phyloP scores from a whole-genome alignment of 257 asterid genomes.

The Fraxinus pennsylvanica region DNA sequence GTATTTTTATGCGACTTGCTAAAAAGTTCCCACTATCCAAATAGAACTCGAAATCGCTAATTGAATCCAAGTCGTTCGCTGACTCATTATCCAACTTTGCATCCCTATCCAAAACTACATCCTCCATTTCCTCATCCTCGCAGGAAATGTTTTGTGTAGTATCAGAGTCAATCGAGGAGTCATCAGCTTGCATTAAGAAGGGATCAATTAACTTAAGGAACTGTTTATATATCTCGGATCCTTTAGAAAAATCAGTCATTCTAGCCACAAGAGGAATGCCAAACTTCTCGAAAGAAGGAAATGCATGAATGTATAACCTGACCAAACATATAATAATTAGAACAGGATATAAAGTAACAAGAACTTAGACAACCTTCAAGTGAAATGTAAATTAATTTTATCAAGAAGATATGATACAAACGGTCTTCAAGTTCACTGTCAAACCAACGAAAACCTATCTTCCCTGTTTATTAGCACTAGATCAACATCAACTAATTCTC shows the following conservation, averaged over 20 bases:
- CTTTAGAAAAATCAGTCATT: constrained; percentile 52
- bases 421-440: neutral
- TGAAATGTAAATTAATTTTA: neutral
- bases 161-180: constrained; percentile 31
- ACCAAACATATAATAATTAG: constrained; percentile 11
- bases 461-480: neutral
- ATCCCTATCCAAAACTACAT: constrained; percentile 28
- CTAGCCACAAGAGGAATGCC: constrained; percentile 66
- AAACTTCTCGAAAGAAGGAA: constrained; percentile 35
- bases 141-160: constrained; percentile 24
- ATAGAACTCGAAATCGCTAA: constrained; percentile 38
- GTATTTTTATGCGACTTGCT: constrained; percentile 26
- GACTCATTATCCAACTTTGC: constrained; percentile 22
- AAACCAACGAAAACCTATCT: neutral
- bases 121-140: constrained; percentile 39
- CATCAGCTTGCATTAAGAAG: constrained; percentile 40
- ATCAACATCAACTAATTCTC: neutral
- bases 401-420: neutral
- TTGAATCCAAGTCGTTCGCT: constrained; percentile 24
- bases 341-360: constrained; percentile 7
- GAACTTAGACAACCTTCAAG: neutral
- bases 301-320: constrained; percentile 35
- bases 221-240: constrained; percentile 48
- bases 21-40: constrained; percentile 15
- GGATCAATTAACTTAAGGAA: constrained; percentile 57